A percentile compares a stretch with the other conserved stretches of the same genome.
Evolutionary conservation across 2,329 filamentous ascomycete species (phyloP).

Genomic region (Aspergillus quadricinctus): DNA sequence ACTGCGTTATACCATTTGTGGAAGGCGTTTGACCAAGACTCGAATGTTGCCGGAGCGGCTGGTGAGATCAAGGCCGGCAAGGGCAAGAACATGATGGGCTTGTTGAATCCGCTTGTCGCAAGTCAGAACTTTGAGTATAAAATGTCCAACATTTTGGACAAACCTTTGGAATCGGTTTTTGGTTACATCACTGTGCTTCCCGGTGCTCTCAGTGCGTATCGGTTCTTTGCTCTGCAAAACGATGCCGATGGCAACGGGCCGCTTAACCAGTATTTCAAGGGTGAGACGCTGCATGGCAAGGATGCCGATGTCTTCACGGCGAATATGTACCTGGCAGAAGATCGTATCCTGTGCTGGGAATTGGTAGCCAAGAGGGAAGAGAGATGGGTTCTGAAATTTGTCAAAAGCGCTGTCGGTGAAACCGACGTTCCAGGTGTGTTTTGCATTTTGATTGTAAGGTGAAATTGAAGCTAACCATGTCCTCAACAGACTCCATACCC

Average conservation of each 20-base stretch:
- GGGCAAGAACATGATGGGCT: slow-evolving; percentile 72
- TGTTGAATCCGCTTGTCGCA: slow-evolving; percentile 90
- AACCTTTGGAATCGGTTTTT: slow-evolving; percentile 93
- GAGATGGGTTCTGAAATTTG: slow-evolving; percentile 96
- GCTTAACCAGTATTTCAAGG: slow-evolving; percentile 97
- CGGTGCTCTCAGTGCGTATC: slow-evolving; percentile 89
- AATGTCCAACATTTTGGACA: slow-evolving; percentile 98
- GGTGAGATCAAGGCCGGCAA: slow-evolving; percentile 98
- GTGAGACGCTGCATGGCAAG: slow-evolving; percentile 91
- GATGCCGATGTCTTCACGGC: slow-evolving; percentile 96
- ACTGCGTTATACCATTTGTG: slow-evolving; percentile 96
- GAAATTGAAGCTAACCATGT: slow-evolving; percentile 4
- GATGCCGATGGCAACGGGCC: slow-evolving; percentile 94
- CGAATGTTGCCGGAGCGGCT: slow-evolving; percentile 92
- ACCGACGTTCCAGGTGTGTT: slow-evolving; percentile 85
- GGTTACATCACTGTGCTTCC: slow-evolving; percentile 97
- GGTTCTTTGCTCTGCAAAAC: slow-evolving; percentile 94
- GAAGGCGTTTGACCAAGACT: slow-evolving; percentile 98
- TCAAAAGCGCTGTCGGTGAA: slow-evolving; percentile 93
- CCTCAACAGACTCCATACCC: slow-evolving; percentile 70
- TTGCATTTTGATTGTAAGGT: not conserved
- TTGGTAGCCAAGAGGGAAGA: slow-evolving; percentile 91
- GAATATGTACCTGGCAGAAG: slow-evolving; percentile 98
- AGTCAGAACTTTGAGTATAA: slow-evolving; percentile 99
- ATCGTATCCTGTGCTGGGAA: slow-evolving; percentile 98